Percentiles rank a stretch among this genome's conserved stretches.
Evolutionary conservation across 2,329 filamentous ascomycete species (phyloP).

Genomic region (Calonectria naviculata): DNA sequence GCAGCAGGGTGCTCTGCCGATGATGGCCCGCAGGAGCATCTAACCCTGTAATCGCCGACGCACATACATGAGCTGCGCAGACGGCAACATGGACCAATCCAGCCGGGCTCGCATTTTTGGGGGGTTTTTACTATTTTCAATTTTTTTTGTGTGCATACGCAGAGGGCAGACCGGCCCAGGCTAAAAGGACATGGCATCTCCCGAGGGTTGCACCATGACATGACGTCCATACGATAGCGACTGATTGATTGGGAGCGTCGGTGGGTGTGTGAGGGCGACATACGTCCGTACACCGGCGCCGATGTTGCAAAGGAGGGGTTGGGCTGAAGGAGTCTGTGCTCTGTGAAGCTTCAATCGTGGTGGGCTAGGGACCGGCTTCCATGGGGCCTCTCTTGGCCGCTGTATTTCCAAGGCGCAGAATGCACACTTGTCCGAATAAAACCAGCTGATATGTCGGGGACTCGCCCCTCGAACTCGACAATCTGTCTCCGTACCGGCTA

Average conservation of each 20-base stretch:
- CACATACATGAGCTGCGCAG: neutral
- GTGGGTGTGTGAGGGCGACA: conserved; percentile 8
- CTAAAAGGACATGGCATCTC: neutral
- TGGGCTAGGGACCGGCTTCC: neutral
- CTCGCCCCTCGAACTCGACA: neutral
- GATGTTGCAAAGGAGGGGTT: neutral
- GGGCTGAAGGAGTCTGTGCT: neutral
- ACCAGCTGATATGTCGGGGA: neutral
- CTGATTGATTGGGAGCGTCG: neutral
- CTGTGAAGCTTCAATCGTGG: conserved; percentile 3
- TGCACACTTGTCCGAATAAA: neutral
- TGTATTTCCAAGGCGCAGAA: neutral
- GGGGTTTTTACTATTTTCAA: neutral
- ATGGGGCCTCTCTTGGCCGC: neutral
- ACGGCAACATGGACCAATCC: neutral
- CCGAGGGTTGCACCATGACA: conserved; percentile 15
- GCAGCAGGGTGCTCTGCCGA: conserved; percentile 17
- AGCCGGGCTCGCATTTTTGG: neutral
- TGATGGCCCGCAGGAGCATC: neutral
- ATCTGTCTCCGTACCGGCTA: neutral
- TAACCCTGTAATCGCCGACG: conserved; percentile 5
- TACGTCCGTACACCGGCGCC: conserved; percentile 6
- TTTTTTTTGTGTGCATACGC: conserved; percentile 8
- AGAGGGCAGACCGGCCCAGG: conserved; percentile 7
- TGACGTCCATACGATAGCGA: conserved; percentile 1